Evolutionary conservation across 768 basidiomycete genomes (phyloP).

Genomic region (Phlebiopsis gigantea): DNA sequence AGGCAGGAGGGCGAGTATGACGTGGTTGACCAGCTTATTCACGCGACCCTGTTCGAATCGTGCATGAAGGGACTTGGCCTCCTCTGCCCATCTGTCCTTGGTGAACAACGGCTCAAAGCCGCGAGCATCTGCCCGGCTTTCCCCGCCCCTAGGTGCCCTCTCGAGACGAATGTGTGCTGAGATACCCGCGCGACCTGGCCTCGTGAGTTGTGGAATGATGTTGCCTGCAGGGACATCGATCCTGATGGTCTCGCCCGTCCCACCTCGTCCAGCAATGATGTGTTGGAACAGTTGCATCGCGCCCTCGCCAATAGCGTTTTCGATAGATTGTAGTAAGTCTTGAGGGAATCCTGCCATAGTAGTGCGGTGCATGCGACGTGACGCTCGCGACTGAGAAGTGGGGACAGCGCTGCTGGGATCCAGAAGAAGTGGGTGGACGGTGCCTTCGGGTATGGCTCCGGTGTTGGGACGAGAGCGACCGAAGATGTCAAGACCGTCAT

Average conservation of each 20-base stretch:
- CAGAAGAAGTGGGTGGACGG: constrained; percentile 76
- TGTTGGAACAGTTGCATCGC: constrained; percentile 83
- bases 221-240: constrained; percentile 70
- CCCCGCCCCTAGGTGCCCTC: constrained; percentile 37
- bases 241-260: constrained; percentile 59
- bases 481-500: constrained; percentile 58
- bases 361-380: constrained; percentile 51
- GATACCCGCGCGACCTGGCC: constrained; percentile 41
- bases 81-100: constrained; percentile 84
- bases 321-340: constrained; percentile 71
- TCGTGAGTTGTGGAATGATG: constrained; percentile 47
- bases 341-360: constrained; percentile 36
- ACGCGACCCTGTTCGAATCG: constrained; percentile 66
- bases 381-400: constrained; percentile 38
- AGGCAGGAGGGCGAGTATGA: constrained; percentile 71
- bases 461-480: constrained; percentile 52
- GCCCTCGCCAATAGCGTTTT: constrained; percentile 76
- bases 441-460: constrained; percentile 57
- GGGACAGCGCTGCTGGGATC: constrained; percentile 52
- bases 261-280: constrained; percentile 56
- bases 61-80: constrained; percentile 76
- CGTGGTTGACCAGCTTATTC: constrained; percentile 63
- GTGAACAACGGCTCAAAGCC: constrained; percentile 74
- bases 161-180: constrained; percentile 63
- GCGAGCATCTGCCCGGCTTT: constrained; percentile 39